Evolutionary conservation across 2,329 filamentous ascomycete species (phyloP), one percentile per base, ranked within the genome.

Genomic region (Chalaropsis thielavioides): DNA sequence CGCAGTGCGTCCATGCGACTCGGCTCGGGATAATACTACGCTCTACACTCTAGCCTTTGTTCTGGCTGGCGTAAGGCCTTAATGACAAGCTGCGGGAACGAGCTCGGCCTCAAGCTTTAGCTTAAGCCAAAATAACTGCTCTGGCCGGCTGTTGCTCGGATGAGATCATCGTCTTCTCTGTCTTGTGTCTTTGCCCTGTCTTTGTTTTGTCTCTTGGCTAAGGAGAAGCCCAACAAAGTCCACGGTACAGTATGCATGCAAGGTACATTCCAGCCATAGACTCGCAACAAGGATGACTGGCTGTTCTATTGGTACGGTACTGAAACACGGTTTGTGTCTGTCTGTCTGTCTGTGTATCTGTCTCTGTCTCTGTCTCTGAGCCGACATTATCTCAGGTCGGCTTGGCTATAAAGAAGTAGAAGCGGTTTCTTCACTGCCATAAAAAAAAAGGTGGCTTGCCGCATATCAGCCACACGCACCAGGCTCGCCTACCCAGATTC

Each of bases 181-280:
- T 62, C 24, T 51, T 22, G 13, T 51, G 7, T 62, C 49, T 40
- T n/a, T 51, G 1, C 35, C 8, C 59, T 44, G 19, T 4, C 46
- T 51, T 15, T 13, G n/a, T 15, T 15, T 17, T 62, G 8, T 38
- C 19, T 51, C n/a, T 62, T 62, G 13, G 35, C 35, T 56, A 31
- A 44, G 35, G 10, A 35, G 38, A 58, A 58, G 54, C 54, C 54
- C 54, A 58, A 58, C 54, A 13, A 58, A 58, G n/a, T n/a, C 43
- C 40, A 31, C n/a, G n/a, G 31, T 31, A 35, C 40, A n/a, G 41
- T 17, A 15, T 58, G 40, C 40, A 61, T 61, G 59, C 59, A 61
- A 44, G 59, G 59, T 61, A 44, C 59, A 61, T 61, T 61, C 59
- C 40, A 61, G 4, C 22, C 22, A 27, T 44, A 38, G n/a, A 58